phyloP scores from a whole-genome alignment of 208 protist species.

The Leishmania amazonensis region DNA sequence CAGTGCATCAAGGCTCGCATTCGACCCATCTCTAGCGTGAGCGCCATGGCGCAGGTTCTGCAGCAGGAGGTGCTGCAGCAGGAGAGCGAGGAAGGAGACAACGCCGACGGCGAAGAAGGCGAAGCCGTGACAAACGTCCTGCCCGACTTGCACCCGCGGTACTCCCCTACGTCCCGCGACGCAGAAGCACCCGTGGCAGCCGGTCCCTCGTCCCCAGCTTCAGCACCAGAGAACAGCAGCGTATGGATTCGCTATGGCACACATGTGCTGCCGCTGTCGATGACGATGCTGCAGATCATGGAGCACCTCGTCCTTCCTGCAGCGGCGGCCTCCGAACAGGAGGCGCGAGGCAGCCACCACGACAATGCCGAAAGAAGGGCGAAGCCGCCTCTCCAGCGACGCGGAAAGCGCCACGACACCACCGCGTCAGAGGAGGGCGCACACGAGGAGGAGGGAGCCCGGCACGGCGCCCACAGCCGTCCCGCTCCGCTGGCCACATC shows the following conservation, averaged over 20 bases:
- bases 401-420: neutral
- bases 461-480: neutral
- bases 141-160: constrained; percentile 28
- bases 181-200: neutral
- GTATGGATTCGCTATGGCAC: constrained; percentile 67
- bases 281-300: constrained; percentile 79
- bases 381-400: neutral
- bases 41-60: constrained; percentile 32
- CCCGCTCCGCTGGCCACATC: constrained; percentile 10
- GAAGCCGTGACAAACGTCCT: constrained; percentile 25
- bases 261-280: constrained; percentile 74
- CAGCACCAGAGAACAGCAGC: constrained; percentile 19
- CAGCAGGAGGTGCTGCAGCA: constrained; percentile 26
- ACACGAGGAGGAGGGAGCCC: constrained; percentile 4
- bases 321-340: constrained; percentile 7
- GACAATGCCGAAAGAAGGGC: neutral
- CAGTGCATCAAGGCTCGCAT: constrained; percentile 32
- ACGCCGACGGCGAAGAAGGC: constrained; percentile 19
- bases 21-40: constrained; percentile 27
- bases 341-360: neutral
- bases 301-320: constrained; percentile 39
- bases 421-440: neutral
- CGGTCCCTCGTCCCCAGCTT: too few relatives aligned
- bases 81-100: constrained; percentile 14
- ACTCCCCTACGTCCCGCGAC: neutral